Conservation (phyloP, 805 yeast species). For the Metschnikowia continentalis region DNA sequence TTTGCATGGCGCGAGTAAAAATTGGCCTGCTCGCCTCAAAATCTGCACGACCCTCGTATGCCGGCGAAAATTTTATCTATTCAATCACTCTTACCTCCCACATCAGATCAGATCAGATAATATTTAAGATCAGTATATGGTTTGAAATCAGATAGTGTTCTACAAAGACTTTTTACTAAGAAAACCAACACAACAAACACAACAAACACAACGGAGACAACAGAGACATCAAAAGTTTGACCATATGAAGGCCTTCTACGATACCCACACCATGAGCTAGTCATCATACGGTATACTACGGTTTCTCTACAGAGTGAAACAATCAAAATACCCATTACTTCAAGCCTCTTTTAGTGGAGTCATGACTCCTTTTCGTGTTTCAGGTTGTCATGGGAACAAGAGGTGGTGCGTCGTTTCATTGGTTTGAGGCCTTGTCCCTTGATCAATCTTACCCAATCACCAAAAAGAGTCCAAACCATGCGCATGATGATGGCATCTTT, state of each 20-base stretch:
- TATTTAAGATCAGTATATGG: too few relatives aligned
- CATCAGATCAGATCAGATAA: too few relatives aligned
- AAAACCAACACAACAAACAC: too few relatives aligned
- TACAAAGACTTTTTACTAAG: too few relatives aligned
- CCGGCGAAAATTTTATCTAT: constrained; percentile 1
- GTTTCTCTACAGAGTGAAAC: neutral
- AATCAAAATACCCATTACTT: neutral
- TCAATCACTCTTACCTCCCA: neutral
- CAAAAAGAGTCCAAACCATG: neutral
- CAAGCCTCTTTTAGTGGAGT: neutral
- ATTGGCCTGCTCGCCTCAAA: neutral
- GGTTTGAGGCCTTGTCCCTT: neutral
- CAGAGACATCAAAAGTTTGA: neutral
- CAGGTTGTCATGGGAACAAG: neutral
- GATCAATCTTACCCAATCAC: neutral
- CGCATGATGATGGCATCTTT: neutral
- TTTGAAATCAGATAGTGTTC: too few relatives aligned
- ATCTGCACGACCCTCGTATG: neutral
- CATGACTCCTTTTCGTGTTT: neutral
- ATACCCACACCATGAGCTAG: too few relatives aligned
- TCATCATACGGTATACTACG: too few relatives aligned
- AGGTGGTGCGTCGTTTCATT: neutral
- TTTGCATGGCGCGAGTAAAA: neutral
- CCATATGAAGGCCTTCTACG: too few relatives aligned
- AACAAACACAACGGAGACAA: too few relatives aligned